Base-by-base conservation (phyloP, 257 asterid species). In the Cruciata laevipes region DNA sequence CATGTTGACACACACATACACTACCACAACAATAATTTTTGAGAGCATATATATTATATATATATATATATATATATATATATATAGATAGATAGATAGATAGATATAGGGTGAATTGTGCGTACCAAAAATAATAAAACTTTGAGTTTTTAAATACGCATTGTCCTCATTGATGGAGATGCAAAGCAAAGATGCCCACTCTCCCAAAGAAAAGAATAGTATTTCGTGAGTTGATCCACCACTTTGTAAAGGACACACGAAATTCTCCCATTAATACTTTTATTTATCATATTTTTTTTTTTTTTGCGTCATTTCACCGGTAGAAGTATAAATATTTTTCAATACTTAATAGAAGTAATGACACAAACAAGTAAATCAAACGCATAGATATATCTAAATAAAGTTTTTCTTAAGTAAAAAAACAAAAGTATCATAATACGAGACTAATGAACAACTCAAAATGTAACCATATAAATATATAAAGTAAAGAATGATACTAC, bases 101-200 rank as follows among this genome's bases (percentile, higher is more conserved):
- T 27, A 53, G n/a, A 53, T 47, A 21, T 30, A n/a, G 12, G 20
- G 60, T 53, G 60, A 21, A 21, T 35, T 56, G 16, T 20, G 32
- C 3, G 16, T 23, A 9, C 61, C 32, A 56, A 56, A 42, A 56
- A 56, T 24, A 47, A 56, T 32, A 7, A 7, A 10, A 56, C 60
- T 53, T 53, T 53, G 4, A 56, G 61, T 56, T 23, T 23, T 23
- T 3, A 12, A 30, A 66, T 18, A 21, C 31, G 68, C 6, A 25
- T 33, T 53, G 47, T 57, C 76, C 69, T 64, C 32, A 38, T 40
- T 61, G 67, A 56, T 74, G 77, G 72, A 51, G 68, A 67, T 49
- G 72, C 75, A 72, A 77, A 66, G 74, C 72, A 71, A 71, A 78
- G 79, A 78, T 68, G 72, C 76, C 77, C 79, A 71, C 82, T 68